These are phyloP conservation scores for Marasmius oreades DNA, from an alignment of 1,284 basidiomycete species.

Conservation along the genomic window DNA sequence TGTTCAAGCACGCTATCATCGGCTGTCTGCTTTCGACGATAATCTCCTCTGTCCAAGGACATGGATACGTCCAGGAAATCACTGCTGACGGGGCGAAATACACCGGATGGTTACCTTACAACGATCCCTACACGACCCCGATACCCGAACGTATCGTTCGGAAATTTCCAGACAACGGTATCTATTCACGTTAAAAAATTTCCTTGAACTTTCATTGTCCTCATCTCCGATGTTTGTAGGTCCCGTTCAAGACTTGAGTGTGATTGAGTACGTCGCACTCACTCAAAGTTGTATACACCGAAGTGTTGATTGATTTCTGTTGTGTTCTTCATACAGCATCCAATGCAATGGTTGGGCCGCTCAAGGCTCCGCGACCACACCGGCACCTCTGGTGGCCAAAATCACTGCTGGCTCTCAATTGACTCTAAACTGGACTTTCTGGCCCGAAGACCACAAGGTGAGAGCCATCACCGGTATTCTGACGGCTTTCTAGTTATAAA, in stretches of 20 bases:
- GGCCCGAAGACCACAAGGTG: conserved; percentile 41
- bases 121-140: conserved; percentile 31
- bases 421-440: conserved; percentile 46
- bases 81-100: conserved; percentile 22
- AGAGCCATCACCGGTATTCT: background rate
- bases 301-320: conserved; percentile 11
- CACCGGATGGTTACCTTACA: conserved; percentile 28
- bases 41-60: conserved; percentile 21
- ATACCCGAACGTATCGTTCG: conserved; percentile 43
- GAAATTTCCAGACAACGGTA: conserved; percentile 44
- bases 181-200: too few relatives aligned
- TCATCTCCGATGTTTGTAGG: conserved; percentile 17
- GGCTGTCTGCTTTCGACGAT: background rate
- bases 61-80: conserved; percentile 27
- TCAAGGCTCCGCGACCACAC: conserved; percentile 34
- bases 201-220: background rate
- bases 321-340: conserved; percentile 25
- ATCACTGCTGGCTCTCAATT: conserved; percentile 41
- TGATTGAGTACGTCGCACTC: conserved; percentile 28
- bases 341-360: conserved; percentile 42
- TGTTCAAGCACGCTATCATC: background rate
- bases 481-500: too few relatives aligned
- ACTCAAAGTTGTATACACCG: background rate
- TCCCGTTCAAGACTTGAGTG: conserved; percentile 31
- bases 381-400: conserved; percentile 41